phyloP scores from a whole-genome alignment of 192 early-diverging fungal genomes.

The Coemansia sp. region DNA sequence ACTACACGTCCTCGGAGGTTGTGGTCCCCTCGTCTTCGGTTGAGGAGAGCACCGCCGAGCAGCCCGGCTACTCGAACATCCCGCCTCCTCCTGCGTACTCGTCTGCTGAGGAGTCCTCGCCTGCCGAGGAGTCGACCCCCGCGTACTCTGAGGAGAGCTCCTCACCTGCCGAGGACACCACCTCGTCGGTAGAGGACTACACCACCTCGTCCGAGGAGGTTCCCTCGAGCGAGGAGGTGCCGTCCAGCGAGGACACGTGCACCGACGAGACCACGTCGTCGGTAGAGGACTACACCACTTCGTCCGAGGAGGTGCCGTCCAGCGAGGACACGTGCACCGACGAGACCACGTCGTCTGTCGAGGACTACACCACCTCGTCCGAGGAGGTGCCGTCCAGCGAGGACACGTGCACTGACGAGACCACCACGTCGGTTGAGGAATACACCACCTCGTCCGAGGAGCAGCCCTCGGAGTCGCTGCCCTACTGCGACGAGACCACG shows the following conservation, averaged over 20 bases:
- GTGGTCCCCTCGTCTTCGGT: slow-evolving; percentile 2
- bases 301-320: slow-evolving; percentile 1
- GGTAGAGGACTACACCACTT: slow-evolving; percentile 21
- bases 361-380: slow-evolving; percentile 11
- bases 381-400: slow-evolving; percentile 1
- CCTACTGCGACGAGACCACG: not conserved
- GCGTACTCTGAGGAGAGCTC: slow-evolving; percentile 15
- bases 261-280: not conserved
- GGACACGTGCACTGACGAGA: slow-evolving; percentile 5
- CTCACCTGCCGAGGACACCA: no score
- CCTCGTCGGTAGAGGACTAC: slow-evolving; percentile 16
- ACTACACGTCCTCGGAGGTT: slow-evolving; percentile 6
- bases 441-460: slow-evolving; percentile 7
- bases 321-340: slow-evolving; percentile 2
- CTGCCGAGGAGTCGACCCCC: slow-evolving; percentile 10
- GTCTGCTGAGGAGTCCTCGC: not conserved
- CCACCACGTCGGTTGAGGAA: slow-evolving; percentile 11
- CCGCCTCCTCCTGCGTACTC: slow-evolving; percentile 12
- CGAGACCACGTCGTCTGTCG: slow-evolving; percentile 7
- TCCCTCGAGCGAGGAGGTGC: not conserved
- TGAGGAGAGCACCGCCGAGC: slow-evolving; percentile 20
- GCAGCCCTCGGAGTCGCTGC: not conserved
- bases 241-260: slow-evolving; percentile 6
- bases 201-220: slow-evolving; percentile 3
- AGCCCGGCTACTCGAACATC: slow-evolving; percentile 16